Base-by-base conservation (phyloP, 768 basidiomycete species). In the Terana coerulea region DNA sequence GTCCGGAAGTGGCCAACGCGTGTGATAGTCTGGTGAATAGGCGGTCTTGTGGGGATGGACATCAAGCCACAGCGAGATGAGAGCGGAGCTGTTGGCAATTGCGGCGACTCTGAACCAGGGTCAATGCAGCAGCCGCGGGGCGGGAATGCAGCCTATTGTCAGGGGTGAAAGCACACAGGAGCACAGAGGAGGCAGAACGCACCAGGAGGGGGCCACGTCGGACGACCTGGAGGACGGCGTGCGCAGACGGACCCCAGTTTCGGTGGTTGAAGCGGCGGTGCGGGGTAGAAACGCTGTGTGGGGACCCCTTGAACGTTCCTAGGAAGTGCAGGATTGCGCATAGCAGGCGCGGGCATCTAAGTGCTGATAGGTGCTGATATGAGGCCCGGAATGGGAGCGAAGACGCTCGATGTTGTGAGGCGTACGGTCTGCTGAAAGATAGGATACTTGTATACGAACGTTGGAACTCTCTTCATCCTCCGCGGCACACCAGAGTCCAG, bases 281-380 rank as follows among this genome's bases (percentile, higher is more conserved):
- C n/a, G 15, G 21, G 5, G 39, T 40, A 19, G 30, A n/a, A 29
- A 22, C 8, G 31, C 8, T 10, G 22, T 46, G 45, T n/a, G n/a
- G n/a, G n/a, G n/a, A n/a, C 28, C 45, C 45, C 45, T 46, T 46
- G 45, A 31, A 46, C 45, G 45, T 46, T 46, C 45, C 45, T 46
- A 46, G 45, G 45, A 46, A 31, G 45, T 17, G 5, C 24, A 39
- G 37, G 10, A 22, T 39, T 39, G 37, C 31, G 14, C 30, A 17
- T n/a, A 33, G 21, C 39, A 37, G 35, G 55, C 40, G 22, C 30
- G 44, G 26, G 25, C 43, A 39, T 24, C 30, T 39, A 48, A 42
- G 19, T 25, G 52, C 46, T 40, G 52, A 53, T 53, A 53, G 35
- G 52, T 41, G 52, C 47, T 53, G 52, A 53, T 53, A 49, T 48